Percentiles rank a stretch among this genome's conserved stretches.
Evolutionary conservation across 176 grass and related monocot species (phyloP).

Genomic region (Bromus sterilis): DNA sequence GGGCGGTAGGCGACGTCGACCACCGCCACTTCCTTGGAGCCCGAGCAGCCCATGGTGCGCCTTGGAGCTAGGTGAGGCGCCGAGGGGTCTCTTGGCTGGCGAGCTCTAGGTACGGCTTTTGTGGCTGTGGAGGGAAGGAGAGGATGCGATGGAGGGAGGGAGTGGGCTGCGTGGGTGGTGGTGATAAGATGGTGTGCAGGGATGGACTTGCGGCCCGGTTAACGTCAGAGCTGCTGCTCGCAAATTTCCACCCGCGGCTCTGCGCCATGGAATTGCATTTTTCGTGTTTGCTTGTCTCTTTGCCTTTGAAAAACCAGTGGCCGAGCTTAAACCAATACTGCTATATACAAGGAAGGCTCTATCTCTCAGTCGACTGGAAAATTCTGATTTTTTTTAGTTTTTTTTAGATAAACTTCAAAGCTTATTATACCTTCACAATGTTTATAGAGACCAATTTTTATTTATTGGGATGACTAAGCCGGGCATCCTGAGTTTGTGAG

Average conservation of each 20-base stretch:
- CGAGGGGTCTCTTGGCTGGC: background rate
- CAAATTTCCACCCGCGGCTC: background rate
- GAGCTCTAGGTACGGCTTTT: background rate
- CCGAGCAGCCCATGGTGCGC: constrained; percentile 60
- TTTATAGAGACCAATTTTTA: too few species aligned
- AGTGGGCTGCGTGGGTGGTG: background rate
- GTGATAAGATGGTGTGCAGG: constrained; percentile 16
- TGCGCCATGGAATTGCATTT: background rate
- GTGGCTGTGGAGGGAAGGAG: background rate
- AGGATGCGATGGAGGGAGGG: constrained; percentile 18
- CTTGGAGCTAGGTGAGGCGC: background rate
- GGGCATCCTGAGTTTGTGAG: too few species aligned
- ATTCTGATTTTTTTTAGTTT: background rate
- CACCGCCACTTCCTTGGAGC: constrained; percentile 47
- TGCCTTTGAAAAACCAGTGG: background rate
- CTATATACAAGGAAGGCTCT: background rate
- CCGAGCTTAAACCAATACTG: background rate
- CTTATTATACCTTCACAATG: too few species aligned
- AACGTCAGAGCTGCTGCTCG: background rate
- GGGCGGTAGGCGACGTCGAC: constrained; percentile 56
- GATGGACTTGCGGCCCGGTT: background rate
- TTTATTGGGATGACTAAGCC: too few species aligned
- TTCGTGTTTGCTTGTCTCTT: background rate
- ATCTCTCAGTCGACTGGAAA: background rate
- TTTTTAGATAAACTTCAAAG: too few species aligned